Percentiles rank a stretch among this genome's conserved stretches.
phyloP scores from a whole-genome alignment of 225 moss, liverwort and hornwort species.

The Marchantia paleacea region DNA sequence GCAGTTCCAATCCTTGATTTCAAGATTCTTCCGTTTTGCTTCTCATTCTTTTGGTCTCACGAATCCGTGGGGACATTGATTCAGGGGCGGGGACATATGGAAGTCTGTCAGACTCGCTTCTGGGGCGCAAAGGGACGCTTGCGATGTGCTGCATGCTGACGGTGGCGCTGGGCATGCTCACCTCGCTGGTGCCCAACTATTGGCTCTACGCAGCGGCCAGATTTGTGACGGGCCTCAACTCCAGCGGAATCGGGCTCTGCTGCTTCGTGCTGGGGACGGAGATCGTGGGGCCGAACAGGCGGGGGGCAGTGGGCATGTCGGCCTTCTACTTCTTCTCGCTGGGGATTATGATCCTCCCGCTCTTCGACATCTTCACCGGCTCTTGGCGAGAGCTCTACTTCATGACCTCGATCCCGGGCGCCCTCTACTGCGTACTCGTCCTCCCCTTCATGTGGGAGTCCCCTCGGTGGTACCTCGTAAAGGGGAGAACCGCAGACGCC shows the following conservation, averaged over 20 bases:
- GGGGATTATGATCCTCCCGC: constrained; percentile 56
- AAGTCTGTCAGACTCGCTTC: constrained; percentile 56
- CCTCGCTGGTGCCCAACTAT: constrained; percentile 42
- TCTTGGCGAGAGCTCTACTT: constrained; percentile 63
- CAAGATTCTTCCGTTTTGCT: no score
- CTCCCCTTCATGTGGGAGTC: constrained; percentile 66
- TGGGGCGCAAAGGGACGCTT: constrained; percentile 63
- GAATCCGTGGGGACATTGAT: not conserved
- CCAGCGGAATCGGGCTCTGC: constrained; percentile 55
- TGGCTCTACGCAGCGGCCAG: constrained; percentile 49
- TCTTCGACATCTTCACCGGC: constrained; percentile 39
- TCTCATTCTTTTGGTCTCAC: not conserved
- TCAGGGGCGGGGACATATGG: constrained; percentile 68
- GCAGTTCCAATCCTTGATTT: no score
- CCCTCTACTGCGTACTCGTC: constrained; percentile 46
- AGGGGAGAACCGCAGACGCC: constrained; percentile 60
- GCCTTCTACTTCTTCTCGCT: constrained; percentile 80
- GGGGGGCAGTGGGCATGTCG: constrained; percentile 70
- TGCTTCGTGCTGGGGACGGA: constrained; percentile 68
- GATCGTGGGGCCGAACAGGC: constrained; percentile 58
- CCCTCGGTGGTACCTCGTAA: constrained; percentile 73
- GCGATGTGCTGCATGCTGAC: constrained; percentile 45
- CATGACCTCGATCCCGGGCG: constrained; percentile 45
- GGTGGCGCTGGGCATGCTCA: constrained; percentile 44
- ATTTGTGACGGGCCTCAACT: constrained; percentile 48